Evolutionary conservation across 345 rosid genomes (phyloP).

Genomic region (Syzygium oleosum): DNA sequence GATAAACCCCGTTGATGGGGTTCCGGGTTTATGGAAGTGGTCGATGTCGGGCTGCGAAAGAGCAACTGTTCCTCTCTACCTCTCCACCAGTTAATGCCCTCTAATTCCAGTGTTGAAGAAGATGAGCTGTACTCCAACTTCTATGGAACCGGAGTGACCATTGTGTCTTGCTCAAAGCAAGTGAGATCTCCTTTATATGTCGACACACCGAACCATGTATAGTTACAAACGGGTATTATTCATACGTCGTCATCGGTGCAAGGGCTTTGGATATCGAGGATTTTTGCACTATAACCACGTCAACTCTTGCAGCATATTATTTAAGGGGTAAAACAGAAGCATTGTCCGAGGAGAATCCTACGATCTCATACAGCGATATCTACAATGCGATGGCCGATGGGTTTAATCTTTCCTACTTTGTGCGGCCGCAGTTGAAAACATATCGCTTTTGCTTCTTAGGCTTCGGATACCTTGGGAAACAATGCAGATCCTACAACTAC

Average conservation of each 20-base stretch:
- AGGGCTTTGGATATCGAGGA: neutral
- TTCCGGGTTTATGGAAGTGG: neutral
- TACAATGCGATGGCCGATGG: neutral
- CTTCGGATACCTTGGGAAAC: accelerated
- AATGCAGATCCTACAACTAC: accelerated
- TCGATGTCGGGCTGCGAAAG: neutral
- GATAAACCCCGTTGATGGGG: accelerated
- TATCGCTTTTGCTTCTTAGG: accelerated
- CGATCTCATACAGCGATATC: neutral
- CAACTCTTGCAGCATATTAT: neutral
- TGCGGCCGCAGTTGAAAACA: accelerated
- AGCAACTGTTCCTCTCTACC: neutral
- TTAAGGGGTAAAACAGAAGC: no score
- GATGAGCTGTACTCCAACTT: no score
- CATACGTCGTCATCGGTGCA: neutral
- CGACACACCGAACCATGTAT: neutral
- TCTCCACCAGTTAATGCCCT: neutral
- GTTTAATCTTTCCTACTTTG: no score
- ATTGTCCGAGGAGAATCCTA: neutral
- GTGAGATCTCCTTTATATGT: neutral
- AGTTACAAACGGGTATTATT: neutral
- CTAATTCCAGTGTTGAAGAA: neutral
- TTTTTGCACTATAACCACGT: neutral
- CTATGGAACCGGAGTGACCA: neutral
- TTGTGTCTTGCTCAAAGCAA: neutral